phyloP scores from a whole-genome alignment of 208 protist genomes.

The Acanthamoeba rhysodes region DNA sequence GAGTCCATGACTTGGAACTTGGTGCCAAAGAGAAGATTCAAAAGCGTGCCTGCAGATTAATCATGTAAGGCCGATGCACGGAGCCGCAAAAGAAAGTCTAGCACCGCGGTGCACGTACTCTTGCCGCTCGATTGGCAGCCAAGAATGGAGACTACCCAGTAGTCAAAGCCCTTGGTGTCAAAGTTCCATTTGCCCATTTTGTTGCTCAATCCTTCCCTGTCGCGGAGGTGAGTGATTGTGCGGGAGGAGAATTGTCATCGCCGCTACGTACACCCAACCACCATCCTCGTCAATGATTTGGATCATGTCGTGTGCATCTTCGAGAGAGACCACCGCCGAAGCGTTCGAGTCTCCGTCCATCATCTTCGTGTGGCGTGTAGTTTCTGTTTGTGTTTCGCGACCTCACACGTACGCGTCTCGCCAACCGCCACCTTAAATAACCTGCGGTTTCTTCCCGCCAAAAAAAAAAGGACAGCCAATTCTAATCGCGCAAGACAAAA shows the following conservation, averaged over 20 bases:
- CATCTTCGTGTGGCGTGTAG: too few species aligned
- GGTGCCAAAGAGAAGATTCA: constrained; percentile 97
- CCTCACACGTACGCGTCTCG: background rate
- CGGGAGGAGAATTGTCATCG: background rate
- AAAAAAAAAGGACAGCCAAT: background rate
- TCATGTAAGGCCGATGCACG: background rate
- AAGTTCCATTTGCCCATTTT: constrained; percentile 13
- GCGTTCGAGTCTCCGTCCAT: too few species aligned
- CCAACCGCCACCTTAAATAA: background rate
- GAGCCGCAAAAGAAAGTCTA: too few species aligned
- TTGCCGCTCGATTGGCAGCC: constrained; percentile 98
- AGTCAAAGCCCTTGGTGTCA: constrained; percentile 86
- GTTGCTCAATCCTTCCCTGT: constrained; percentile 30
- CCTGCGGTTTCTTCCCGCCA: too few species aligned
- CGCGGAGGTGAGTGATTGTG: background rate
- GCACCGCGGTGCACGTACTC: constrained; percentile 79
- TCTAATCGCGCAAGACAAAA: too few species aligned
- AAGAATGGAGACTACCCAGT: constrained; percentile 95
- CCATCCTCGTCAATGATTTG: constrained; percentile 63
- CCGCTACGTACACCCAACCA: constrained; percentile 17
- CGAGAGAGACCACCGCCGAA: background rate
- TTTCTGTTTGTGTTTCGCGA: too few species aligned
- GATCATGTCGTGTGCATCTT: constrained; percentile 24
- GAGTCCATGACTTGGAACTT: constrained; percentile 96
- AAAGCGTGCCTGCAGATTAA: constrained; percentile 92